Conservation (phyloP, 2,329 filamentous ascomycete genomes). For the Bipolaris oryzae region DNA sequence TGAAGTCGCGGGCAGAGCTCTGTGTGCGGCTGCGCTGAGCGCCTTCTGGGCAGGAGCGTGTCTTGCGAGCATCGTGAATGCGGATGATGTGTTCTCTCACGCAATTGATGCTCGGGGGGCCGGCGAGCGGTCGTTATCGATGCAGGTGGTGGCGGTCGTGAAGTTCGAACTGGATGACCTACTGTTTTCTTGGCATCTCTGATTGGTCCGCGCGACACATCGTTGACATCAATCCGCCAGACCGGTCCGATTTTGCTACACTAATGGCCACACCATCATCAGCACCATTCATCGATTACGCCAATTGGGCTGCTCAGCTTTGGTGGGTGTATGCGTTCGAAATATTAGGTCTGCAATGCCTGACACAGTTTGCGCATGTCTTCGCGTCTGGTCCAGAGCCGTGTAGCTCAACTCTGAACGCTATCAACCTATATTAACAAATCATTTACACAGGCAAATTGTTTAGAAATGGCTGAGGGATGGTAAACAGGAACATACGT, state of each 20-base stretch:
- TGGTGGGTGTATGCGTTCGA: neutral
- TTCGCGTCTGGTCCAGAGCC: neutral
- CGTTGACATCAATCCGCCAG: slow-evolving; percentile 31
- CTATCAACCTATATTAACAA: too few species aligned
- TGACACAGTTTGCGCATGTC: neutral
- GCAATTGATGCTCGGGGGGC: slow-evolving; percentile 48
- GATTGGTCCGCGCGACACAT: slow-evolving; percentile 25
- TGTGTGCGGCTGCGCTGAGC: slow-evolving; percentile 50
- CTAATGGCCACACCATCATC: neutral
- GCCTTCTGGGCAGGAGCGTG: slow-evolving; percentile 49
- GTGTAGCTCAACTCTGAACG: neutral
- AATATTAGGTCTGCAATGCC: neutral
- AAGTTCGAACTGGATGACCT: slow-evolving; percentile 31
- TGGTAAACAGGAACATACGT: too few species aligned
- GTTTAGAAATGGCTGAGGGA: too few species aligned
- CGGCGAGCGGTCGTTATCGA: slow-evolving; percentile 36
- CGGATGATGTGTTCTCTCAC: slow-evolving; percentile 31
- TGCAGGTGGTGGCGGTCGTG: slow-evolving; percentile 38
- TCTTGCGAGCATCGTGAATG: slow-evolving; percentile 50
- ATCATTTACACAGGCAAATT: too few species aligned
- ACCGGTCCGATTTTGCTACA: slow-evolving; percentile 9
- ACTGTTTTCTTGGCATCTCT: slow-evolving; percentile 22
- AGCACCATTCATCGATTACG: neutral
- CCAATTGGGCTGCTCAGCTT: neutral
- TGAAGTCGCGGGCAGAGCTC: slow-evolving; percentile 49